Percentiles rank a stretch among this genome's conserved stretches.
Evolutionary conservation across 2,329 filamentous ascomycete species (phyloP).

Genomic region (Raffaelea albimanens): DNA sequence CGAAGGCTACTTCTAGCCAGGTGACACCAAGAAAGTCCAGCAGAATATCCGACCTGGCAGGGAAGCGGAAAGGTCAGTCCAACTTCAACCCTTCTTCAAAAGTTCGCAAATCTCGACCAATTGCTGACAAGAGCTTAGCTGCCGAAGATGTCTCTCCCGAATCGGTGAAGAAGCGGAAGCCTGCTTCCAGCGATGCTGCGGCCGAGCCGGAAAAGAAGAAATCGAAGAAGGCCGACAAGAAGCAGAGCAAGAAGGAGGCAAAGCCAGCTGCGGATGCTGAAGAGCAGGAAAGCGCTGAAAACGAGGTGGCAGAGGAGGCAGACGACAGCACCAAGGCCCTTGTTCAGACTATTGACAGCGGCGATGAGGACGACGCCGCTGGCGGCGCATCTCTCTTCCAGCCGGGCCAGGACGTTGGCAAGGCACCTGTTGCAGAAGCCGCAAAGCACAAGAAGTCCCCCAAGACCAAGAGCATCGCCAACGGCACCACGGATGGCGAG

Average conservation of each 20-base stretch:
- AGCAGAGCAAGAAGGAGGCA: background rate
- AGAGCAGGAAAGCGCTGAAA: background rate
- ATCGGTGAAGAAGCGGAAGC: constrained; percentile 9
- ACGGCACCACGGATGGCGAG: constrained; percentile 15
- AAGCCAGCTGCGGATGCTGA: background rate
- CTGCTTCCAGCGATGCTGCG: background rate
- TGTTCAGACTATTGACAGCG: constrained; percentile 8
- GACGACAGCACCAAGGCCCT: constrained; percentile 9
- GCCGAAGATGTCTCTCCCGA: constrained; percentile 9
- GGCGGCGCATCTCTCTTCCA: constrained; percentile 12
- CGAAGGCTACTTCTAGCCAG: background rate
- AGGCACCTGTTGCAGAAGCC: constrained; percentile 6
- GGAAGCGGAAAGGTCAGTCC: constrained; percentile 10
- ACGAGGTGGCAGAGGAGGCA: constrained; percentile 8
- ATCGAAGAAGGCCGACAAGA: constrained; percentile 4
- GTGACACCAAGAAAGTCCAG: constrained; percentile 8
- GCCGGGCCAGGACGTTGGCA: constrained; percentile 14
- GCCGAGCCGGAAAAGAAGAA: background rate
- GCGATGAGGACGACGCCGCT: background rate
- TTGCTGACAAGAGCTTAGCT: constrained; percentile 5
- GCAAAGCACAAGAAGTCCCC: background rate
- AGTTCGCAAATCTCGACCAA: background rate
- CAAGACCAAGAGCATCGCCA: constrained; percentile 3
- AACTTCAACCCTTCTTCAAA: background rate
- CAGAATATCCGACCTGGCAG: constrained; percentile 8